Percentiles rank a stretch among this genome's conserved stretches.
Evolutionary conservation across 2,329 filamentous ascomycete species (phyloP).

Genomic region (Colletotrichum noveboracense): DNA sequence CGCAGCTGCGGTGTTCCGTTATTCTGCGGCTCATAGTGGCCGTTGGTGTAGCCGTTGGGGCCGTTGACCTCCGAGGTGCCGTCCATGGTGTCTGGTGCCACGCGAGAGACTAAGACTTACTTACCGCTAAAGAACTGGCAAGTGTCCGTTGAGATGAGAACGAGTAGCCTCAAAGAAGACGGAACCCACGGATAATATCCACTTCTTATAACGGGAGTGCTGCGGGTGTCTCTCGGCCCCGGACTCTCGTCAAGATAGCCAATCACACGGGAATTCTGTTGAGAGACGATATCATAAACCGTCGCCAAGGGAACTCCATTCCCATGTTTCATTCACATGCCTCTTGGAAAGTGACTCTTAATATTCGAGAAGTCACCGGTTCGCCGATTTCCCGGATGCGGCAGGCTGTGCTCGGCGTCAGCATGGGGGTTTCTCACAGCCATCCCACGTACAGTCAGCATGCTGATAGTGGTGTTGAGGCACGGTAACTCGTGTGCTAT

Average conservation of each 20-base stretch:
- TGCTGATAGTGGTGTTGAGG: neutral
- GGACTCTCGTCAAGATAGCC: neutral
- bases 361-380: neutral
- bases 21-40: neutral
- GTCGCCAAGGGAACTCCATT: neutral
- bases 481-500: neutral
- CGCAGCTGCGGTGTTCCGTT: neutral
- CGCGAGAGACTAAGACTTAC: no score
- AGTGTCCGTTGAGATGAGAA: neutral
- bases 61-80: neutral
- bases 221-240: neutral
- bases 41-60: conserved; percentile 3
- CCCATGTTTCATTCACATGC: neutral
- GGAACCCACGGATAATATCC: neutral
- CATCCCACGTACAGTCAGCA: neutral
- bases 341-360: neutral
- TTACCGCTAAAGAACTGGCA: neutral
- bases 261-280: neutral
- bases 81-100: neutral
- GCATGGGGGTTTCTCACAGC: neutral
- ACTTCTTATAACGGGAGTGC: neutral
- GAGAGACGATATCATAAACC: neutral
- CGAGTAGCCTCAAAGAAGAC: neutral
- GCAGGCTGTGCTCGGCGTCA: neutral
- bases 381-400: neutral